Base-by-base conservation (phyloP, 495 filamentous ascomycete genomes). In the Penicillium angulare region DNA sequence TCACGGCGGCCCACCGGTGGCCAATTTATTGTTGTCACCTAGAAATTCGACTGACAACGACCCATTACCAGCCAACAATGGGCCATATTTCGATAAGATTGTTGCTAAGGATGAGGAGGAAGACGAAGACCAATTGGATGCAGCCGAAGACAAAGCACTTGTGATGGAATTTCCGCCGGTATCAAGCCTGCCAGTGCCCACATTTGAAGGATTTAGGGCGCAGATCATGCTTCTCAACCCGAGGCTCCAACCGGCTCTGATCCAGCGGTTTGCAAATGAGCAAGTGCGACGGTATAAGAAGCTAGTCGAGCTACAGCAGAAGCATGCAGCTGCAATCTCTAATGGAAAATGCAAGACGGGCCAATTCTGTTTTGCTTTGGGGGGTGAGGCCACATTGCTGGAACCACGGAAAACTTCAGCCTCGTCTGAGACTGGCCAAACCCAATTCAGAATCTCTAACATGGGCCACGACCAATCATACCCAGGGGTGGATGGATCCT, bases 261-360 rank as follows among this genome's bases (percentile, higher is more conserved):
- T 92, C 15, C 86, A 92, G n/a, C 83, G 92, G 36, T 86, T 96
- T 55, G 88, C 86, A 0, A 74, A 86, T 49, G 89, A 95, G 59
- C 89, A 96, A 59, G 70, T 84, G 31, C 76, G 80, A 43, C 82
- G 92, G 32, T 95, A 91, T 65, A 91, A 89, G 68, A 82, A 81
- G 34, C 75, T 97, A 26, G 78, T 93, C 26, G 86, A 84, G 17
- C 68, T 80, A 42, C 85, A 85, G 55, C 77, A 86, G 21, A 89
- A 87, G 56, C 92, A 96, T 61, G 65, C 80, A 0, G 73, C 77
- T 43, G 77, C 77, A 3, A 72, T 85, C 13, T 66, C 65, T 16
- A 71, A 74, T 27, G 49, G 54, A 13, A 79, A 73, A 16, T 95
- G 90, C 63, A 49, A 76, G 21, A 79, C 81, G 17, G 80, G 77